phyloP scores from a whole-genome alignment of 495 filamentous ascomycete species.

The Apodospora peruviana region DNA sequence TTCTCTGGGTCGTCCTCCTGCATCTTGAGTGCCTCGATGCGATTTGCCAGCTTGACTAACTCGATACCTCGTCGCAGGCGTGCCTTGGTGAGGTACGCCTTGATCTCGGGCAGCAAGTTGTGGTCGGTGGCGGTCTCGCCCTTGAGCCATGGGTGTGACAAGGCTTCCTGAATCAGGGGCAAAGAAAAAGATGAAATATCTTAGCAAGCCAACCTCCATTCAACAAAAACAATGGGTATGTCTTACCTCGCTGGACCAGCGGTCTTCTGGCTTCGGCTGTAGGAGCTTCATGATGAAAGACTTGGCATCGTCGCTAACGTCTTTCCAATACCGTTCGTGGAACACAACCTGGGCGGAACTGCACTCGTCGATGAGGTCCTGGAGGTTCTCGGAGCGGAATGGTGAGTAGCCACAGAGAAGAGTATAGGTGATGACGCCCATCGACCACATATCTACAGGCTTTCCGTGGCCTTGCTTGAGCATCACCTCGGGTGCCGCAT shows the following conservation, averaged over 20 bases:
- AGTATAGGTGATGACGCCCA: slow-evolving; percentile 98
- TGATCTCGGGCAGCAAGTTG: slow-evolving; percentile 96
- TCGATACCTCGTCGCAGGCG: slow-evolving; percentile 92
- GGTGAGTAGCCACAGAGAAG: slow-evolving; percentile 98
- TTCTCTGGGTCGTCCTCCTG: slow-evolving; percentile 81
- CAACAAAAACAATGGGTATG: no score
- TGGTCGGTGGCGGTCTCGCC: slow-evolving; percentile 87
- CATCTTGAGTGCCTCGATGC: slow-evolving; percentile 95
- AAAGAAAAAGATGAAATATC: slow-evolving; percentile 6
- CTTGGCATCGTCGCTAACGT: slow-evolving; percentile 93
- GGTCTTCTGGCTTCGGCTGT: slow-evolving; percentile 69
- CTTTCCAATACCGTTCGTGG: slow-evolving; percentile 98
- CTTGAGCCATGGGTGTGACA: slow-evolving; percentile 84
- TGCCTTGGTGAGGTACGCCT: slow-evolving; percentile 85
- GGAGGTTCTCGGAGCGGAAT: slow-evolving; percentile 89
- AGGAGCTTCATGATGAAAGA: slow-evolving; percentile 84
- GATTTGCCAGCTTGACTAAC: slow-evolving; percentile 92
- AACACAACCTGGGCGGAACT: slow-evolving; percentile 84
- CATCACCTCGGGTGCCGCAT: slow-evolving; percentile 98
- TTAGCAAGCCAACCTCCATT: no score
- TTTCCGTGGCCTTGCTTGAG: slow-evolving; percentile 95
- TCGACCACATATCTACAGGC: slow-evolving; percentile 99
- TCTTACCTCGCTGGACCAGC: slow-evolving; percentile 70
- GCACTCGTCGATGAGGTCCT: slow-evolving; percentile 94
- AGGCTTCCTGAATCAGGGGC: slow-evolving; percentile 51